Evolutionary conservation across 176 grass and related monocot species (phyloP), one percentile per base, ranked within the genome.

Genomic region (Oryza australiensis): DNA sequence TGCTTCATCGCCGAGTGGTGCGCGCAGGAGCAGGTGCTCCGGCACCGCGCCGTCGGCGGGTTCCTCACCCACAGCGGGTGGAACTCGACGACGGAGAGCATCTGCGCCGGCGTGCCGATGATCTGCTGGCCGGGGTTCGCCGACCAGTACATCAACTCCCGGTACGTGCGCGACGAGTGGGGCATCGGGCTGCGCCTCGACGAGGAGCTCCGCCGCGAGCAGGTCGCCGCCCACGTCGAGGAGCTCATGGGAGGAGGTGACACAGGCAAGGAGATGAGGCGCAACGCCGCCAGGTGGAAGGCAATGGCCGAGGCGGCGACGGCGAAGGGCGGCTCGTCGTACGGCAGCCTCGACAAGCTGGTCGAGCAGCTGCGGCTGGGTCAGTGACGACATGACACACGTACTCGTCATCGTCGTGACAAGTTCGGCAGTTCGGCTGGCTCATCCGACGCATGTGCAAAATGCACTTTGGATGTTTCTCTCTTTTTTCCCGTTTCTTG

Each of bases 21-120:
- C 85, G 91, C 91, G 57, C 88, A 94, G 80, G 82, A 90, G 85
- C 64, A 86, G 65, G 88, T 94, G 35, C 86, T 94, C 9, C 35
- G 75, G 42, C 92, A 94, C 88, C 46, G 20, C 43, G 82, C 91
- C 41, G 85, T 93, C 23, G 91, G 88, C 1, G 88, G 74, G 0
- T 94, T 94, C 80, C 63, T 82, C 38, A 94, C 92, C 40, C 92
- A 94, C 79, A 80, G 70, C 79, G 92, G 91, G 20, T 93, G 91
- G 91, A 93, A 93, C 82, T 93, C 91, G 4, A 90, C 85, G 0
- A 15, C 86, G 22, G 91, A 90, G 87, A 87, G 87, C 85, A 85
- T 93, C 33, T 73, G 59, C 12, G 28, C 76, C 0, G 88, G 91
- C 34, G 88, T 93, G 68, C 88, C 91, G 1, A 90, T 93, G 88